Percentiles rank a stretch among this genome's conserved stretches.
phyloP scores from a whole-genome alignment of 495 filamentous ascomycete species.

The Talaromyces liani region DNA sequence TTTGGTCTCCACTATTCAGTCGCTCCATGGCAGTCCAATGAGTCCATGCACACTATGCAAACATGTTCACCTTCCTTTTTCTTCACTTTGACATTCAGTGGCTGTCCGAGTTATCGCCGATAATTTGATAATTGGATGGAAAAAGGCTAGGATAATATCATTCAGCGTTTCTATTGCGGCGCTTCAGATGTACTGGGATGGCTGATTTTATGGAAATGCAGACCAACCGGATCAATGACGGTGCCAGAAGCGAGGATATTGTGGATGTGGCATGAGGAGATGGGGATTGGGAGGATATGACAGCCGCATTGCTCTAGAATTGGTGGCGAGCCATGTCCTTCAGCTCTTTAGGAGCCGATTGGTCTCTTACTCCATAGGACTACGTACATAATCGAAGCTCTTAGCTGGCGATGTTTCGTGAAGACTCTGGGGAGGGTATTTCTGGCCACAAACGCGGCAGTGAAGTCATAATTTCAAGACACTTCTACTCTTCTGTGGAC shows the following conservation, averaged over 20 bases:
- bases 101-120: background rate
- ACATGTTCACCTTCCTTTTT: background rate
- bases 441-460: background rate
- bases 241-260: no score
- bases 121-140: background rate
- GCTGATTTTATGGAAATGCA: background rate
- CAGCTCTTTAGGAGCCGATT: no score
- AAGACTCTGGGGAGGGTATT: no score
- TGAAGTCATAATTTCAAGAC: background rate
- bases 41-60: background rate
- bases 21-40: no score
- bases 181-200: background rate
- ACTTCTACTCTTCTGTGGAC: background rate
- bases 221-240: no score
- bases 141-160: background rate
- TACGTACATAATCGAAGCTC: no score
- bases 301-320: no score
- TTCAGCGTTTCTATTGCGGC: background rate
- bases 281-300: no score
- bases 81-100: background rate
- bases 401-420: no score
- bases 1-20: background rate
- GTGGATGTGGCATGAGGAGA: no score
- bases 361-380: no score
- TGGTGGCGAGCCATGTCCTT: no score